Base-by-base conservation (phyloP, 495 filamentous ascomycete species). In the Amniculicola lignicola region DNA sequence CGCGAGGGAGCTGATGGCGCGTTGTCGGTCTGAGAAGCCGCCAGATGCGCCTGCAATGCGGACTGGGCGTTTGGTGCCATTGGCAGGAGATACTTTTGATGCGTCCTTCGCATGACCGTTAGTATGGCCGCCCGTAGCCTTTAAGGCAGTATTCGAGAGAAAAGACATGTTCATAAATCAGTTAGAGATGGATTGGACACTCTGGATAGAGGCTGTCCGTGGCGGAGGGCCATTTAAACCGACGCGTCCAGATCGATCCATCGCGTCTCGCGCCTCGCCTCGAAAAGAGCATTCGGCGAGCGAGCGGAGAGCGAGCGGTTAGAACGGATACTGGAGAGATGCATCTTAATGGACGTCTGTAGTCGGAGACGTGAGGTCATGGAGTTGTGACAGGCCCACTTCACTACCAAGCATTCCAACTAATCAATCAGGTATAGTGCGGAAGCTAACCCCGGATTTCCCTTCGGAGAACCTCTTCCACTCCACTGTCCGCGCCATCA, bases 11-110 rank as follows among this genome's bases (percentile, higher is more conserved):
- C 39, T 45, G 38, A 69, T 69, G 19, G 67, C 61, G 10, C 68
- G 61, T 42, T 63, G 63, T 10, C 67, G 61, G 50, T 70, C 66
- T 1, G 66, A 65, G 54, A 67, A 69, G 38, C 68, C 69, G 23
- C 66, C 69, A 0, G 61, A 63, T 10, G 68, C 59, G 22, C 67
- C 68, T 33, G 55, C 66, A 33, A 69, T 61, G n/a, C 68, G 63
- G 23, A 72, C 41, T 2, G 67, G 47, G 15, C 61, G 61, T 57
- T 65, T 70, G 22, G 54, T 40, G 44, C 44, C 36, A 50, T 57
- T 57, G 24, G 43, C 11, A 23, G 19, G 33, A 9, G 33, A 14
- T 39, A 11, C 14, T 24, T 51, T 18, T 5, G 35, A 23, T 9
- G 2, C 35, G 4, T 28, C 49, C 10, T 19, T 10, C 37, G 37